Conservation (phyloP, 106 monocot genomes). For the Dioscorea dumetorum region DNA sequence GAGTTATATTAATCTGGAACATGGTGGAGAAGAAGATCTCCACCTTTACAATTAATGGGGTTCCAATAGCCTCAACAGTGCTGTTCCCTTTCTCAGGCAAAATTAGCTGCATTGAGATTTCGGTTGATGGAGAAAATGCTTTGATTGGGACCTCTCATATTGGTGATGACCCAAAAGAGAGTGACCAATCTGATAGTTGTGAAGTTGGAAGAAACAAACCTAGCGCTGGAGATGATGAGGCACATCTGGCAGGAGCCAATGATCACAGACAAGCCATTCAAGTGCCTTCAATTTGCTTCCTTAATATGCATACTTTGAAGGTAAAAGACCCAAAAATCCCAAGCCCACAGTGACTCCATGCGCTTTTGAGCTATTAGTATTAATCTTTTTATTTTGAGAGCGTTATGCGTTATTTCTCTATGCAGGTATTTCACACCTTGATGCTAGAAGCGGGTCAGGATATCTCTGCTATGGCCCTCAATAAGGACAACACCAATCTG, state of each 20-base stretch:
- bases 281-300: constrained; percentile 75
- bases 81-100: constrained; percentile 50
- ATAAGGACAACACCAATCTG: constrained; percentile 70
- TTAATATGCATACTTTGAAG: constrained; percentile 73
- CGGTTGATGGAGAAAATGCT: constrained; percentile 62
- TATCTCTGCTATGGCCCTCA: constrained; percentile 65
- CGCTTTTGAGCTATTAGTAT: neutral
- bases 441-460: constrained; percentile 60
- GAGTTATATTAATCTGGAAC: constrained; percentile 78
- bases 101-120: constrained; percentile 78
- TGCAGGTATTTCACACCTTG: constrained; percentile 75
- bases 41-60: constrained; percentile 87
- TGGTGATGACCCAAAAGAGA: constrained; percentile 16
- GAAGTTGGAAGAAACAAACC: neutral
- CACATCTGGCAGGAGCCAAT: constrained; percentile 6
- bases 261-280: constrained; percentile 29
- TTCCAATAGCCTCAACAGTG: constrained; percentile 40
- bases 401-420: neutral
- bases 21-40: constrained; percentile 38
- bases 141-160: constrained; percentile 49
- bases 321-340: constrained; percentile 20
- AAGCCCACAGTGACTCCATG: neutral
- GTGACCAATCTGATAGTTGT: constrained; percentile 1
- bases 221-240: neutral
- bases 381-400: neutral